A percentile compares a stretch with the other conserved stretches of the same genome.
Conservation (phyloP, 495 filamentous ascomycete genomes). For the Hyaloscypha bicolor region DNA sequence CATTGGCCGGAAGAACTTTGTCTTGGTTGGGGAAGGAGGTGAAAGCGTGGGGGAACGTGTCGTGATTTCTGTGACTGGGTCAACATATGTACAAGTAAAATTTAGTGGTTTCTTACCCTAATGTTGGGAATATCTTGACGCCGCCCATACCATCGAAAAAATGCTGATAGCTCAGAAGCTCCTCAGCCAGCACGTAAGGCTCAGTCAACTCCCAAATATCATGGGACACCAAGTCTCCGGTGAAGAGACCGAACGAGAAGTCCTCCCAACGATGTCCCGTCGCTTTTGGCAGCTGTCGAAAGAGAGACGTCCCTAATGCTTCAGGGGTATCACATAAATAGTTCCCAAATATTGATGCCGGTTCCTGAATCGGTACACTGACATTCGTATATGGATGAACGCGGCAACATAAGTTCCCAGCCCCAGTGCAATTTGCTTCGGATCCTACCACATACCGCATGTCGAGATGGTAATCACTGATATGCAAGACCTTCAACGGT, state of each 20-base stretch:
- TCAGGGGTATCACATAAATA: constrained; percentile 13
- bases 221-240: constrained; percentile 7
- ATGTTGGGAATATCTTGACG: constrained; percentile 12
- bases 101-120: not conserved
- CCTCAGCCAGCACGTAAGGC: not conserved
- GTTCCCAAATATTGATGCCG: constrained; percentile 11
- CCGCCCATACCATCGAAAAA: constrained; percentile 13
- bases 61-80: constrained; percentile 3
- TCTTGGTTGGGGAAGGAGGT: not conserved
- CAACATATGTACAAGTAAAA: not conserved
- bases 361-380: not conserved
- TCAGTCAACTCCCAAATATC: constrained; percentile 11
- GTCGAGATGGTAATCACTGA: constrained; percentile 62
- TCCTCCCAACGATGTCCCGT: constrained; percentile 5
- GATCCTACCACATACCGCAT: constrained; percentile 43
- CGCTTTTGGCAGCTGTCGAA: not conserved
- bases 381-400: constrained; percentile 6
- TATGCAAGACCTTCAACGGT: constrained; percentile 57
- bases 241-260: constrained; percentile 10
- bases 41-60: constrained; percentile 4
- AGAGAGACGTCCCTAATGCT: not conserved
- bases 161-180: constrained; percentile 1
- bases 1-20: not conserved
- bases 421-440: not conserved
- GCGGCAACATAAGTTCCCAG: not conserved